Conservation (phyloP, 164 flowering plant species). For the Vitis rupestris region DNA sequence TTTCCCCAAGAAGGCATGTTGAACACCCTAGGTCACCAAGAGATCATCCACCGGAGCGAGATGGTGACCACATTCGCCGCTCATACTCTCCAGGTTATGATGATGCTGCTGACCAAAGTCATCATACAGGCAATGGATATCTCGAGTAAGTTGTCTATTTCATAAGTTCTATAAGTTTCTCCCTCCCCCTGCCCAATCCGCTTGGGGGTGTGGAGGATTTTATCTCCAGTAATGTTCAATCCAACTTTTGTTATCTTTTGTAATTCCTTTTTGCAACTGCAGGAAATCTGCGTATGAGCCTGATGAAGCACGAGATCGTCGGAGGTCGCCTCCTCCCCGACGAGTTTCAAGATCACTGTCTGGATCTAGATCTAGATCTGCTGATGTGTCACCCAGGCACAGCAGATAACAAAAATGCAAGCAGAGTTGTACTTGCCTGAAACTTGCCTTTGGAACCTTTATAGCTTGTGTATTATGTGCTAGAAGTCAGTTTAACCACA, state of each 20-base stretch:
- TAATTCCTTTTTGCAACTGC: conserved; percentile 7
- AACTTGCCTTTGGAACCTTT: too few species aligned
- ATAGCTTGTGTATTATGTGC: too few species aligned
- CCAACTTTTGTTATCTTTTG: neutral
- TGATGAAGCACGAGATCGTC: conserved; percentile 34
- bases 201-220: too few species aligned
- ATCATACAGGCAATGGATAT: conserved; percentile 42
- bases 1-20: conserved; percentile 58
- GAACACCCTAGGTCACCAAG: conserved; percentile 53
- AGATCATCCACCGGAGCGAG: conserved; percentile 45
- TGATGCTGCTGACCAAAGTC: conserved; percentile 26
- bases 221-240: neutral
- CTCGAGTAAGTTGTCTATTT: conserved; percentile 33
- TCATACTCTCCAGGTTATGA: conserved; percentile 60
- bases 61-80: conserved; percentile 33
- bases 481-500: too few species aligned
- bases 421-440: too few species aligned
- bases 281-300: conserved; percentile 41
- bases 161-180: neutral
- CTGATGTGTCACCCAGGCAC: conserved; percentile 53
- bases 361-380: conserved; percentile 76
- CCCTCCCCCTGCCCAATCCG: too few species aligned
- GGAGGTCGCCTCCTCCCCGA: conserved; percentile 55
- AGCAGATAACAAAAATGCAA: conserved; percentile 15
- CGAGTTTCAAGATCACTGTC: conserved; percentile 65